Evolutionary conservation across 768 basidiomycete species (phyloP), one percentile per base, ranked within the genome.

Genomic region (Leccinum arenicola): DNA sequence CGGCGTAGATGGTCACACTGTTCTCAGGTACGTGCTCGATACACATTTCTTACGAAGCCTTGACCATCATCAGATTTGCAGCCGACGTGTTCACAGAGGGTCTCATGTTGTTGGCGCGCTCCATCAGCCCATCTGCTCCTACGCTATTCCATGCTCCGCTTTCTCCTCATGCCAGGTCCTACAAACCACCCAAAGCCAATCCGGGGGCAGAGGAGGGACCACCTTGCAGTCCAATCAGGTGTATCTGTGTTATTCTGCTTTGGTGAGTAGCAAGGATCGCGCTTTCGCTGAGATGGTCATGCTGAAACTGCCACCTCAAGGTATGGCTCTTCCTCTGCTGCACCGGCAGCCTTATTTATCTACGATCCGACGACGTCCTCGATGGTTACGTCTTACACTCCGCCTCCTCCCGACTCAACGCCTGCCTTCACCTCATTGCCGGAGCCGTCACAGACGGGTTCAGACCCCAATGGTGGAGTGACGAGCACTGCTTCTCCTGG

Each of bases 1-100:
- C 0, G 95, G 94, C 57, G 95, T 99, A 8, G 96, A 99, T 63
- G 96, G 96, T 4, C 95, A 98, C 71, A 98, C 95, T 0, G 95
- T 98, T 3, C 79, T 98, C 21, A 82, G 93, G 82, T 89, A 64
- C 31, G 0, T 49, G 1, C 53, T 47, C 59, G 52, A 9, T 7
- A 29, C 40, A 19, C 17, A n/a, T 11, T 40, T 29, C 54, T 70
- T 49, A 58, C 36, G 6, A 52, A 7, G 14, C 6, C 7, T 19
- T 17, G 3, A 17, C 12, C 29, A 21, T 11, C 45, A 45, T 50
- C 56, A 87, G 87, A 58, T 93, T 86, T 68, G 91, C 91, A 2
- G 90, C 93, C 19, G 96, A 98, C 67, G 86, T 99, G 45, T 98
- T 91, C 75, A 98, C 96, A 5, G 93, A 98, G 66, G 89, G 95